Base-by-base conservation (phyloP, 2,329 filamentous ascomycete species). In the Aphanoascus verrucosus region DNA sequence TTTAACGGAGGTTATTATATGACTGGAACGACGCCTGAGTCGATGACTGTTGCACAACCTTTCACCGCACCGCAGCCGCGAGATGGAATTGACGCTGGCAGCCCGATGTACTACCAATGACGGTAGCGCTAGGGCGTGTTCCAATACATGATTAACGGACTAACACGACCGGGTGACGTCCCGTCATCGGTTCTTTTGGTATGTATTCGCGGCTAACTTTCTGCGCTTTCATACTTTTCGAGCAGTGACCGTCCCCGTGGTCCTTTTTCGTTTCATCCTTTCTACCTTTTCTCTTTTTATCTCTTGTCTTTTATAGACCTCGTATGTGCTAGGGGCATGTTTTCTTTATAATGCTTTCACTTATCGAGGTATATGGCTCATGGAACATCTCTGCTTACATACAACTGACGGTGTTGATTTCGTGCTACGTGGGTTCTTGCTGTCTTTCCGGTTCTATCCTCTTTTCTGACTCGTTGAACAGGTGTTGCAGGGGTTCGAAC, bases 51-150 rank as follows among this genome's bases (percentile, higher is more conserved):
- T 8, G 32, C 42, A 38, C 49, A 38, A 35, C 7, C 42, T n/a
- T 46, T 32, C 20, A 48, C 43, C 6, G 37, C 8, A 15, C 44
- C 51, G 28, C 37, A 41, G n/a, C n/a, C 43, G 14, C 23, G 42
- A 42, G 12, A n/a, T 8, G 37, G 34, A 2, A 5, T 37, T 34
- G 43, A 48, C 7, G 42, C 32, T 14, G 40, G 20, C 34, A 37
- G 23, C 15, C 46, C 45, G 5, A 51, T 56, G 37, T 56, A 50
- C 48, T 56, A 56, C 35, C 51, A 49, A 50, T 12, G 20, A 35
- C 15, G 3, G 5, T 11, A 37, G 11, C 12, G 1, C 14, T 20
- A n/a, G 7, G n/a, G 35, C 12, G 12, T 6, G 8, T 35, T 52
- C n/a, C 14, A 17, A 15, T 15, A 40, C 14, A 53, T 19, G 50